A percentile compares a stretch with the other conserved stretches of the same genome.
phyloP scores from a whole-genome alignment of 805 yeast species.

The Allodekkera sacchari region DNA sequence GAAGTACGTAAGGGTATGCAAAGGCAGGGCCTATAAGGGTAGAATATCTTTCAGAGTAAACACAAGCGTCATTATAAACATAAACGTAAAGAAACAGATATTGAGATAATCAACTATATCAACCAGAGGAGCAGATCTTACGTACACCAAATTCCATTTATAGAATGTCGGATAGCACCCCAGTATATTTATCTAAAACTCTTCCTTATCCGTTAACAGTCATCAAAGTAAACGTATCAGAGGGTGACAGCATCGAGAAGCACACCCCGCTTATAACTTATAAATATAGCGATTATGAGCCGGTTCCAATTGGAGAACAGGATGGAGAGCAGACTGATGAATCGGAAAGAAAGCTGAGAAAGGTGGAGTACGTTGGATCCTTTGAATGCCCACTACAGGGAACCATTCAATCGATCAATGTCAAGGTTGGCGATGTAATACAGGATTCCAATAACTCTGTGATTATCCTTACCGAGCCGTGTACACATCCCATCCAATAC shows the following conservation, averaged over 20 bases:
- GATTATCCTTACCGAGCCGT: slow-evolving; percentile 64
- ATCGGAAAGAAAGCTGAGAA: slow-evolving; percentile 31
- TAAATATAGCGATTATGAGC: slow-evolving; percentile 60
- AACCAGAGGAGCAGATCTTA: no score
- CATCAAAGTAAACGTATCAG: slow-evolving; percentile 35
- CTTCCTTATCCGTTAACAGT: slow-evolving; percentile 64
- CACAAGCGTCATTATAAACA: background rate
- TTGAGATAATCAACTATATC: background rate
- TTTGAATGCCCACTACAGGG: slow-evolving; percentile 86
- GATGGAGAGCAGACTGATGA: slow-evolving; percentile 18
- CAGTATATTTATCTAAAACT: slow-evolving; percentile 49
- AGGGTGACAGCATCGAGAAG: slow-evolving; percentile 39
- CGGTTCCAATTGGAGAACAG: slow-evolving; percentile 40
- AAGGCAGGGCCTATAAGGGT: no score
- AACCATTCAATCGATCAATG: slow-evolving; percentile 38
- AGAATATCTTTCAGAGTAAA: no score
- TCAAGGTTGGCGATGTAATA: slow-evolving; percentile 55
- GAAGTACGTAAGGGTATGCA: no score
- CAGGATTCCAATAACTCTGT: slow-evolving; percentile 37
- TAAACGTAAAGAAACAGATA: background rate
- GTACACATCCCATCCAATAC: slow-evolving; percentile 87
- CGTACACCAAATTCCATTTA: background rate
- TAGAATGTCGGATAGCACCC: slow-evolving; percentile 30
- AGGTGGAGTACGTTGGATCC: slow-evolving; percentile 64
- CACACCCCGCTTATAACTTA: slow-evolving; percentile 52